These are phyloP conservation scores for Rhodotorula toruloides DNA, from an alignment of 768 basidiomycete species.

Conservation along the genomic window DNA sequence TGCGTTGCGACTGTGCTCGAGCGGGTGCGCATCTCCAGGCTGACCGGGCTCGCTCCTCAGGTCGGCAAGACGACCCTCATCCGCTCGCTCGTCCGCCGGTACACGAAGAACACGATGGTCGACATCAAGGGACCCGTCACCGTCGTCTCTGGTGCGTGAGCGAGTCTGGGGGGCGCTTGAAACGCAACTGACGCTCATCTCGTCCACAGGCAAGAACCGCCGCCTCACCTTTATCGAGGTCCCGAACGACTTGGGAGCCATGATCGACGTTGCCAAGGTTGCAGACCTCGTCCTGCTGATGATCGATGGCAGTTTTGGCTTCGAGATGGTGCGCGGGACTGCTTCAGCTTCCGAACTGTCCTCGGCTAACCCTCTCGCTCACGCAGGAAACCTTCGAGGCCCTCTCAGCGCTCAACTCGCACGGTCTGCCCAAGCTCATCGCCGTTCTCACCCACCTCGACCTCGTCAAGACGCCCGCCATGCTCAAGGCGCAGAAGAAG, in stretches of 20 bases:
- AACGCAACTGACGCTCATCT: background rate
- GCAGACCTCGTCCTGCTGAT: constrained; percentile 93
- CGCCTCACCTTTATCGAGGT: constrained; percentile 95
- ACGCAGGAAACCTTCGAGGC: constrained; percentile 95
- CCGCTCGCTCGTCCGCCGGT: constrained; percentile 81
- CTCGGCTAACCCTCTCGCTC: background rate
- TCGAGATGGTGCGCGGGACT: constrained; percentile 81
- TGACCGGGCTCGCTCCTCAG: constrained; percentile 35
- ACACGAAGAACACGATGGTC: constrained; percentile 85
- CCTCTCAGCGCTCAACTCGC: constrained; percentile 89
- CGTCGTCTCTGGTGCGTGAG: constrained; percentile 63
- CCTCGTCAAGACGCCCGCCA: constrained; percentile 84
- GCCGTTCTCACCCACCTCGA: constrained; percentile 94
- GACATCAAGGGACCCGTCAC: constrained; percentile 91
- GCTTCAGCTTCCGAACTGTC: background rate
- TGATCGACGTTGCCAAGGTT: constrained; percentile 96
- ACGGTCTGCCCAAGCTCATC: constrained; percentile 98
- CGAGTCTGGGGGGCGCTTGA: no score
- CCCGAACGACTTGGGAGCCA: constrained; percentile 93
- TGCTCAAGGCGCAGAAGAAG: constrained; percentile 84
- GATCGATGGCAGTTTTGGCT: constrained; percentile 96
- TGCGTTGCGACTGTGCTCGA: constrained; percentile 37
- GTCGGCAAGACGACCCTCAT: constrained; percentile 91
- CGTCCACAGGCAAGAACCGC: constrained; percentile 66
- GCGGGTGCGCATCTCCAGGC: background rate